These are phyloP conservation scores for Teratosphaeria viscida DNA, from an alignment of 2,329 filamentous ascomycete species.

Conservation along the genomic window DNA sequence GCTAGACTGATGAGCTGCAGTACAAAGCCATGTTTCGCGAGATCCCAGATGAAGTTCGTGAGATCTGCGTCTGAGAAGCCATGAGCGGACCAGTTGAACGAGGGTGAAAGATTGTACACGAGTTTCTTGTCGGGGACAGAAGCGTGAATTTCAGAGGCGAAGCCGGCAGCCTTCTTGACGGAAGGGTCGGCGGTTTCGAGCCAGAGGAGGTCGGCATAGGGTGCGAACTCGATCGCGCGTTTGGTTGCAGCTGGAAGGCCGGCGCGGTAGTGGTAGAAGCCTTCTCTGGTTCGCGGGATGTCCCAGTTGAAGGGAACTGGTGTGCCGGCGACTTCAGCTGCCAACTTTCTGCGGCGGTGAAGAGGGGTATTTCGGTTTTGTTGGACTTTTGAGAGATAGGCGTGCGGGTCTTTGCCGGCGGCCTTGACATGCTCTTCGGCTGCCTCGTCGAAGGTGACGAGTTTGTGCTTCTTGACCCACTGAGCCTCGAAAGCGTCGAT, in stretches of 20 bases:
- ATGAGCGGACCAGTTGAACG: conserved; percentile 97
- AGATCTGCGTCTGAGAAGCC: conserved; percentile 76
- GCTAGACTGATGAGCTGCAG: conserved; percentile 56
- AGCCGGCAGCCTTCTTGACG: conserved; percentile 62
- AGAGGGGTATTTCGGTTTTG: conserved; percentile 64
- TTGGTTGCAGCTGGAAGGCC: conserved; percentile 83
- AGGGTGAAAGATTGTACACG: conserved; percentile 92
- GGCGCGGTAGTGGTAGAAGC: conserved; percentile 81
- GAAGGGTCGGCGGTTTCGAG: conserved; percentile 88
- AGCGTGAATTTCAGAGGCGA: conserved; percentile 65
- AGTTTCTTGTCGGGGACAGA: conserved; percentile 70
- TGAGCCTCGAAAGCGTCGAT: conserved; percentile 77
- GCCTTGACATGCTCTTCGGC: conserved; percentile 31
- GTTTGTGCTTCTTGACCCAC: conserved; percentile 78
- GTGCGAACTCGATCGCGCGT: conserved; percentile 80
- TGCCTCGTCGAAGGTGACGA: conserved; percentile 83
- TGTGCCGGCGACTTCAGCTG: conserved; percentile 50
- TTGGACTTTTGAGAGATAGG: conserved; percentile 24
- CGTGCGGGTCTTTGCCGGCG: conserved; percentile 17
- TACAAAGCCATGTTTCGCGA: conserved; percentile 73
- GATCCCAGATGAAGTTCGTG: conserved; percentile 91
- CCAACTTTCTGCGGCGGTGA: conserved; percentile 62
- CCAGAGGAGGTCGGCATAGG: conserved; percentile 92
- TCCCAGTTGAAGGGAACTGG: conserved; percentile 83
- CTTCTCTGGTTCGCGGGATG: conserved; percentile 82